Conservation (phyloP, 371 early-diverging fungal species). For the Mortierella polycephala region DNA sequence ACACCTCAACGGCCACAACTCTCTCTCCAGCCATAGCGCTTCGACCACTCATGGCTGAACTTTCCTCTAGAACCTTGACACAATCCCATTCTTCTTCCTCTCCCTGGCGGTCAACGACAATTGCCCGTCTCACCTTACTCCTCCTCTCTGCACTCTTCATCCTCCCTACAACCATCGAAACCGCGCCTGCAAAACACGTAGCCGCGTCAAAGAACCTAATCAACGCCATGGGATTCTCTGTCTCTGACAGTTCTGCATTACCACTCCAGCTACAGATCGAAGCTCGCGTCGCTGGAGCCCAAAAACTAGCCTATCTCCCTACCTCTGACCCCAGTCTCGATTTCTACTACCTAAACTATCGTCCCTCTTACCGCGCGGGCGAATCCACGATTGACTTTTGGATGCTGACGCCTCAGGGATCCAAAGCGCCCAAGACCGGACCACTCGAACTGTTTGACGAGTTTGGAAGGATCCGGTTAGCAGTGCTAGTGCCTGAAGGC, state of each 20-base stretch:
- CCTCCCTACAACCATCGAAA: not conserved
- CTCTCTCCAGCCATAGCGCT: not conserved
- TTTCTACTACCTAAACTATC: conserved; percentile 49
- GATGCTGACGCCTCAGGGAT: conserved; percentile 42
- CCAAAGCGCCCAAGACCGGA: conserved; percentile 18
- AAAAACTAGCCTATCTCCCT: conserved; percentile 38
- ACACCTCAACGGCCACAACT: conserved; percentile 9
- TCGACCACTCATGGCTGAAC: not conserved
- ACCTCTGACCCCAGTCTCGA: conserved; percentile 20
- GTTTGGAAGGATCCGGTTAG: conserved; percentile 24
- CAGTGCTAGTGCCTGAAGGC: conserved; percentile 25
- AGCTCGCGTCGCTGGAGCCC: conserved; percentile 16
- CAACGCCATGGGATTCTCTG: conserved; percentile 22
- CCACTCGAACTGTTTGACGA: conserved; percentile 42
- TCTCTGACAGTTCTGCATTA: conserved; percentile 12
- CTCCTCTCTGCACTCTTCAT: conserved; percentile 3
- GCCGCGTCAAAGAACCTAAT: conserved; percentile 1
- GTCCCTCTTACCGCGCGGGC: conserved; percentile 31
- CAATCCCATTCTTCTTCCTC: conserved; percentile 1
- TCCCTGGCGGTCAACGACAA: conserved; percentile 4
- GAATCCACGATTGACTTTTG: conserved; percentile 44
- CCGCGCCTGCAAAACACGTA: conserved; percentile 18
- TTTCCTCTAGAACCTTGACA: not conserved
- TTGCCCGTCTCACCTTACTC: conserved; percentile 9
- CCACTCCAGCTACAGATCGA: conserved; percentile 47